Evolutionary conservation across 2,329 filamentous ascomycete genomes (phyloP).

Genomic region (Calonectria pseudoreteaudii): DNA sequence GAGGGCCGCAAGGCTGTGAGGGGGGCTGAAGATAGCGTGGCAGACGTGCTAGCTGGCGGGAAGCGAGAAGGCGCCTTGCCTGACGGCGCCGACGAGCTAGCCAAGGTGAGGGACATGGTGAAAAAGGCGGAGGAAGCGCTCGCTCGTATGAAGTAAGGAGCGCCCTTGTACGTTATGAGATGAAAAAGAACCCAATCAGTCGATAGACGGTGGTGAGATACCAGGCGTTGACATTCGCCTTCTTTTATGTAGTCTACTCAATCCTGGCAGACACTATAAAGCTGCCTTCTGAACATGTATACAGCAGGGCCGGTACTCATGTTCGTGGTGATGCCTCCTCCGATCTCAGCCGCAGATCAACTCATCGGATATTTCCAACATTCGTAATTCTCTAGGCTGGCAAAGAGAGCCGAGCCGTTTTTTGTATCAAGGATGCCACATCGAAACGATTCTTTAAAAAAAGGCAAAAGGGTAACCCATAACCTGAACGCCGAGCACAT

Average conservation of each 20-base stretch:
- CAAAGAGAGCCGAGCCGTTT: constrained; percentile 36
- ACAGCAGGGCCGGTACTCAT: constrained; percentile 5
- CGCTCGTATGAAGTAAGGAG: constrained; percentile 57
- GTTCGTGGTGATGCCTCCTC: constrained; percentile 18
- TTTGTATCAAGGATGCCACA: constrained; percentile 23
- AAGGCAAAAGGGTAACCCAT: constrained; percentile 28
- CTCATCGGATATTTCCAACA: constrained; percentile 32
- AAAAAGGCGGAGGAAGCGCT: constrained; percentile 63
- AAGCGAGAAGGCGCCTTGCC: constrained; percentile 37
- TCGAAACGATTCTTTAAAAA: constrained; percentile 28
- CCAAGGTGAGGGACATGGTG: constrained; percentile 58
- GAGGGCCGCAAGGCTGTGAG: constrained; percentile 73
- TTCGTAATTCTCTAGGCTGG: constrained; percentile 46
- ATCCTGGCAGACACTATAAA: constrained; percentile 36
- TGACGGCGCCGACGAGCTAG: constrained; percentile 49
- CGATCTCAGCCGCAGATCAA: constrained; percentile 12
- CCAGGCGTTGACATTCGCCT: constrained; percentile 42
- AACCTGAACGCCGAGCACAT: constrained; percentile 44
- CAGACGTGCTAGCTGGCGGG: constrained; percentile 55
- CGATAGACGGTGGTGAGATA: constrained; percentile 43
- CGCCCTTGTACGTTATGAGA: constrained; percentile 29
- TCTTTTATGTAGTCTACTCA: constrained; percentile 46
- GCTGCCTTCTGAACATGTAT: constrained; percentile 31
- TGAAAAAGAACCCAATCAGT: constrained; percentile 22
- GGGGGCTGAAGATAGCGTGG: constrained; percentile 66